phyloP scores from a whole-genome alignment of 108 stramenopile genomes.

The Pseudonitzschia delicatissima region DNA sequence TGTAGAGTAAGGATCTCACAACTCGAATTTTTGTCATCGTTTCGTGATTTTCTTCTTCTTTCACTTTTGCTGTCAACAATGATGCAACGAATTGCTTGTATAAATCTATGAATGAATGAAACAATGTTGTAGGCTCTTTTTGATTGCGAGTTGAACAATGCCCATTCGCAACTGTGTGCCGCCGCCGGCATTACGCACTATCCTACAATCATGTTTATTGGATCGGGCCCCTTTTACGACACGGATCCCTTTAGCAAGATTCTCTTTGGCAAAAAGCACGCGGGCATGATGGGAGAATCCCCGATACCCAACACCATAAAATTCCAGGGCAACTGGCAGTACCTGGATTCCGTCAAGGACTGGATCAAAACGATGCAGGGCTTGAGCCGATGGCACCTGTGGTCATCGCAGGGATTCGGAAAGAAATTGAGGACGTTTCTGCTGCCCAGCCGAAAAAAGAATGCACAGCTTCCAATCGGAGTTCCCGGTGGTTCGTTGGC shows the following conservation, averaged over 20 bases:
- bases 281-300: conserved; percentile 44
- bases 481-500: conserved; percentile 23
- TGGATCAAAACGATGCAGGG: conserved; percentile 76
- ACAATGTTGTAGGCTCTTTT: conserved; percentile 41
- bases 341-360: conserved; percentile 68
- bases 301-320: conserved; percentile 51
- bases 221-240: conserved; percentile 61
- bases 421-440: conserved; percentile 50
- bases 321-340: conserved; percentile 77
- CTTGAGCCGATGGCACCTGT: conserved; percentile 66
- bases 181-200: conserved; percentile 51
- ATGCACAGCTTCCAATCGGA: conserved; percentile 35
- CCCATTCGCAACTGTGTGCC: conserved; percentile 51
- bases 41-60: no score
- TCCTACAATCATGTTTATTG: conserved; percentile 78
- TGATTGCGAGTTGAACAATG: conserved; percentile 67
- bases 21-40: no score
- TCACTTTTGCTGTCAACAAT: no score
- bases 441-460: conserved; percentile 24
- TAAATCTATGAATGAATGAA: background rate
- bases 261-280: conserved; percentile 42
- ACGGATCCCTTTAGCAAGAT: conserved; percentile 40
- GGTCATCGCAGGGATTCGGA: conserved; percentile 52
- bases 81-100: no score
- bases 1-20: no score